Evolutionary conservation across 2,329 filamentous ascomycete genomes (phyloP), one percentile per base, ranked within the genome.

Genomic region (Phialophora tarda): DNA sequence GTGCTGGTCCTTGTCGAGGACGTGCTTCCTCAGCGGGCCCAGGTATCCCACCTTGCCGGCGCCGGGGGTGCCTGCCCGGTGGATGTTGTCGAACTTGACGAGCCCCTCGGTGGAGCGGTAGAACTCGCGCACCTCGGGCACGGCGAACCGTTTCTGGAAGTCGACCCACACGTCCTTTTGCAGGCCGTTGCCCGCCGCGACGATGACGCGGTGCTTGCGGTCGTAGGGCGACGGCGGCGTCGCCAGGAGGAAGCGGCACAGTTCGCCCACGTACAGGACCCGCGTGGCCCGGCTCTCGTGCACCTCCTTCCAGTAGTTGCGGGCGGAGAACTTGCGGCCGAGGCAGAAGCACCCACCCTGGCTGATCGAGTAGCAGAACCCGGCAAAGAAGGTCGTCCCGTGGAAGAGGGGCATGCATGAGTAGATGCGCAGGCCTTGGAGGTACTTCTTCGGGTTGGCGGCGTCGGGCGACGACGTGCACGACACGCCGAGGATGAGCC

Each of bases 101-200:
- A 91, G 82, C 24, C 90, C 89, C 76, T 93, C 91, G 1, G 89
- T 91, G 64, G 87, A 90, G 75, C 89, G 91, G 81, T 92, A 93
- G 78, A 93, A 92, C 75, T 93, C 91, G 65, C 81, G 81, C 1
- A 93, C 85, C 26, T 84, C 83, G 79, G 73, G 48, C 3, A 82
- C 71, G n/a, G 73, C 74, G 67, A 76, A 77, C 1, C 75, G 71
- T 28, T 73, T 61, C 17, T 73, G 77, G 75, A 83, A 83, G 24
- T 74, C 77, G 47, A 82, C 77, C 82, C 82, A 83, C 56, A 83
- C 81, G 59, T 83, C 82, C 2, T 74, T 76, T 2, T 81, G 77
- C 4, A 84, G 72, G 0, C 82, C 82, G 59, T 84, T 84, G 0
- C 82, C 82, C 8, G 69, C 67, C 3, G 81, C 82, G 0, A 82